Conservation (phyloP, 345 rosid genomes). For the Bruguiera gymnorhiza region DNA sequence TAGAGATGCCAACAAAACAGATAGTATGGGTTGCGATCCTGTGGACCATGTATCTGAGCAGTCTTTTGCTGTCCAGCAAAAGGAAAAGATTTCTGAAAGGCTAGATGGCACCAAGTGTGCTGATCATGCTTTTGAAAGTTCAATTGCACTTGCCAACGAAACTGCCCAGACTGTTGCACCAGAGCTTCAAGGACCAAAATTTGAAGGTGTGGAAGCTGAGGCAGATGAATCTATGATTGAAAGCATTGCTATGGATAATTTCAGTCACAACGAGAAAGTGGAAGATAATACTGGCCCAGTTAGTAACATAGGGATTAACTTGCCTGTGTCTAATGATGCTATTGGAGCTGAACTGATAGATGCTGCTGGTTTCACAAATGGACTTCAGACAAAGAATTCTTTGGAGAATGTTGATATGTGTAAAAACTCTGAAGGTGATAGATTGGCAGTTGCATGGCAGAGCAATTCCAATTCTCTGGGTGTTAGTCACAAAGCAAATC, state of each 20-base stretch:
- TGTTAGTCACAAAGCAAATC: constrained; percentile 11
- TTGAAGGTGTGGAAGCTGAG: neutral
- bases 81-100: neutral
- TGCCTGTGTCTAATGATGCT: constrained; percentile 7
- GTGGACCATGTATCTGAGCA: constrained; percentile 9
- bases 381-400: constrained; percentile 3
- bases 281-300: constrained; percentile 22
- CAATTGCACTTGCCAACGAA: neutral
- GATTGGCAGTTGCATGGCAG: constrained; percentile 9
- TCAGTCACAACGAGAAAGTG: constrained; percentile 13
- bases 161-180: neutral
- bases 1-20: neutral
- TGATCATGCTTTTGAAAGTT: constrained; percentile 3
- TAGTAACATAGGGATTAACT: constrained; percentile 18
- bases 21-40: neutral
- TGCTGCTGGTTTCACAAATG: neutral
- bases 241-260: constrained; percentile 9
- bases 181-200: constrained; percentile 7
- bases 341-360: constrained; percentile 6
- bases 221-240: constrained; percentile 12
- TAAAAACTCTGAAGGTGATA: constrained; percentile 12
- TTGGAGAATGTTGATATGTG: neutral
- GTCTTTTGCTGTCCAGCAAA: neutral
- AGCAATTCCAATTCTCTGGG: neutral
- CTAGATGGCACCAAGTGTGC: neutral